A percentile compares a stretch with the other conserved stretches of the same genome.
Conservation (phyloP, 345 rosid species). For the Euphorbia pulcherrima region DNA sequence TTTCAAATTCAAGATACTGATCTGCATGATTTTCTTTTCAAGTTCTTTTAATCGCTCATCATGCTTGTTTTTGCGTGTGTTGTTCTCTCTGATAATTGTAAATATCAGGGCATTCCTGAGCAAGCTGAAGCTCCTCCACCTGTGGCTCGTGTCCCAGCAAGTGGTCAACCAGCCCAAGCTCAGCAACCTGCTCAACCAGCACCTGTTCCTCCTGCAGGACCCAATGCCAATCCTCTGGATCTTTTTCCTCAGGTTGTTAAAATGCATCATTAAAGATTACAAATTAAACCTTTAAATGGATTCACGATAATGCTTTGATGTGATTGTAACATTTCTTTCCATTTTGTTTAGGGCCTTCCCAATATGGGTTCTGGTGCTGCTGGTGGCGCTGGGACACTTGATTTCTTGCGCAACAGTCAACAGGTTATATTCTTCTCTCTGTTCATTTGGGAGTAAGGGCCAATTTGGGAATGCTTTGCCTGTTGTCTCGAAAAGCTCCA, state of each 20-base stretch:
- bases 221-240: conserved; percentile 85
- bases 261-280: background rate
- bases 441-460: background rate
- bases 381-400: conserved; percentile 75
- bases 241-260: conserved; percentile 82
- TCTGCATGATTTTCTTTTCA: background rate
- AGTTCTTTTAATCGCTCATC: background rate
- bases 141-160: conserved; percentile 36
- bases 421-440: conserved; percentile 44
- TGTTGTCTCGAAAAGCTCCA: no score
- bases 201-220: conserved; percentile 53
- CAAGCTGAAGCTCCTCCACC: conserved; percentile 63
- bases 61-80: background rate
- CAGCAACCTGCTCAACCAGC: conserved; percentile 52
- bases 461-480: no score
- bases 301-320: background rate
- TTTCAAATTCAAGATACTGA: background rate
- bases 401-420: conserved; percentile 80
- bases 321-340: background rate
- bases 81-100: background rate
- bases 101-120: conserved; percentile 67
- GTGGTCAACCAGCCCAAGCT: conserved; percentile 40
- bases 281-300: background rate
- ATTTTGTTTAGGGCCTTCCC: conserved; percentile 66
- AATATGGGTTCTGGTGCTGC: conserved; percentile 63